Percentiles rank a stretch among this genome's conserved stretches.
phyloP scores from a whole-genome alignment of 768 basidiomycete species.

The Clitopilus hobsonii region DNA sequence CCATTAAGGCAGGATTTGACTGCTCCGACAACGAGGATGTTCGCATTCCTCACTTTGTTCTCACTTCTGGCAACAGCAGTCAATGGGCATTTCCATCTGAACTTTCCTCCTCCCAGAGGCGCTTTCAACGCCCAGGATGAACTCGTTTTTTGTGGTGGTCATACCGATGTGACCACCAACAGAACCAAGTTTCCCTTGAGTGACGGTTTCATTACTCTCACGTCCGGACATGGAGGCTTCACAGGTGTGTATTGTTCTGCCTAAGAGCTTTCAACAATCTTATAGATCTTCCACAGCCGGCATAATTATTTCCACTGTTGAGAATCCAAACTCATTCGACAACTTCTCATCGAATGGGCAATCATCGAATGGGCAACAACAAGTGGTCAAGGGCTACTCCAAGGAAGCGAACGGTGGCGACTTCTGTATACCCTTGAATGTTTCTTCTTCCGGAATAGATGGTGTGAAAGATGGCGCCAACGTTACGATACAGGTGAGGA shows the following conservation, averaged over 20 bases:
- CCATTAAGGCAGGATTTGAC: constrained; percentile 35
- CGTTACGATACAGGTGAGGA: constrained; percentile 58
- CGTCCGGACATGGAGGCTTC: constrained; percentile 53
- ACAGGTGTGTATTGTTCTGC: constrained; percentile 32
- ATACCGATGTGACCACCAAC: constrained; percentile 43
- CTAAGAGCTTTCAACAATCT: not conserved
- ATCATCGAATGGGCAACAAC: constrained; percentile 25
- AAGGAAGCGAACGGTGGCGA: constrained; percentile 45
- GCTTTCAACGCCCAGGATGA: constrained; percentile 54
- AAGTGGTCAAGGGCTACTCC: constrained; percentile 39
- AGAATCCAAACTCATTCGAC: constrained; percentile 57
- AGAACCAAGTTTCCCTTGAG: constrained; percentile 66
- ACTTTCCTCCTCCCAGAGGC: constrained; percentile 69
- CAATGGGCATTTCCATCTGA: constrained; percentile 70
- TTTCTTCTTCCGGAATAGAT: constrained; percentile 39
- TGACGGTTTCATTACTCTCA: constrained; percentile 53
- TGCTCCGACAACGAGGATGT: too few relatives aligned
- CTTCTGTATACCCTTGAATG: constrained; percentile 63
- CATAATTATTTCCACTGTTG: constrained; percentile 48
- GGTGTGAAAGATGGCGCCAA: constrained; percentile 54
- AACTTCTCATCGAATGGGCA: constrained; percentile 44
- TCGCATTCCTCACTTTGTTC: constrained; percentile 17
- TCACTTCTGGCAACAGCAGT: constrained; percentile 29
- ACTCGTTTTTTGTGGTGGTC: constrained; percentile 69
- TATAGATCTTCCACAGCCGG: constrained; percentile 33